Evolutionary conservation across 2,329 filamentous ascomycete genomes (phyloP), one percentile per base, ranked within the genome.

Genomic region (Lachnellula willkommii): DNA sequence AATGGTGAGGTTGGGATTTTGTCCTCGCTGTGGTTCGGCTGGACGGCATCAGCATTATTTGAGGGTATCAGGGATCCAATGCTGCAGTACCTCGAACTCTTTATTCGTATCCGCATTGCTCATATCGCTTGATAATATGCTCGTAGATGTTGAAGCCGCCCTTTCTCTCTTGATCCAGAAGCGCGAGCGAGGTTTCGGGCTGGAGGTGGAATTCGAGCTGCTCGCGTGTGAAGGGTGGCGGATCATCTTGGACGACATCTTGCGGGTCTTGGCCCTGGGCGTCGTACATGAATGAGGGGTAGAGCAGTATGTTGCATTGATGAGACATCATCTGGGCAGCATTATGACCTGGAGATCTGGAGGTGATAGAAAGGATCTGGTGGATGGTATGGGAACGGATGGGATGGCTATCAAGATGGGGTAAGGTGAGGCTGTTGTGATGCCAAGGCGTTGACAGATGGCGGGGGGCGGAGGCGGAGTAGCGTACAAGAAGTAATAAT

Each of bases 1-100:
- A 59, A 47, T 22, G 54, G 61, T 5, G 62, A 62, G 36, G 42
- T 60, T 14, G 58, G 48, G 20, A 63, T 64, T 24, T 57, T 60
- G 48, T 66, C 54, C 11, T 50, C 61, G 24, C 47, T 57, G 22
- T 62, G 53, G 37, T 54, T 52, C 4, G 57, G 57, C 63, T 65
- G 20, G 2, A 40, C 14, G 42, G 28, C n/a, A 35, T 28, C 17
- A 49, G 60, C 43, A 63, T 55, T 17, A 28, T 28, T 24, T 6
- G 46, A 45, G 43, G 42, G 47, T 17, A 37, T 22, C 20, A 24
- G 5, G 12, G 15, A 39, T 12, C 32, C 11, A 24, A 36, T 22
- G 14, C n/a, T 14, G 32, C 50, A 17, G 32, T 43, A 58, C 59
- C 50, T 63, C 60, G 36, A 53, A 57, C 14, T 61, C 49, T 52